Base-by-base conservation (phyloP, 2,329 filamentous ascomycete species). In the Lachnellula subtilissima region DNA sequence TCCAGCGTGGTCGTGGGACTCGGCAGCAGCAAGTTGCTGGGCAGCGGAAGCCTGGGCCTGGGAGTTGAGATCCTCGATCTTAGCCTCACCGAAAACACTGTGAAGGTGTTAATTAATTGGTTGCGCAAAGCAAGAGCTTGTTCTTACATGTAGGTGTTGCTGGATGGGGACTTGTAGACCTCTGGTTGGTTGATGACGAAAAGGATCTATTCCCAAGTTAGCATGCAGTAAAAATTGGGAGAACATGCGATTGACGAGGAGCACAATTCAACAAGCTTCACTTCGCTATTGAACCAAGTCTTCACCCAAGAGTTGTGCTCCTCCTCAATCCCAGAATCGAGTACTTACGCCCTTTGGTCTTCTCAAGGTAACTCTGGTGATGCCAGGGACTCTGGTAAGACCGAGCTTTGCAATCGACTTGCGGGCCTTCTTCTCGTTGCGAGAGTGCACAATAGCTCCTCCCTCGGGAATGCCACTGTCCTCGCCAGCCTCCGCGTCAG, bases 361-460 rank as follows among this genome's bases (percentile, higher is more conserved):
- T 78, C 94, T 89, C 73, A 99, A 86, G 66, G 95, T 99, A 71
- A 99, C 95, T 73, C 94, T 88, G 71, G 94, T 99, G 78, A 99
- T 99, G 74, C 94, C 95, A 72, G 89, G 88, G 67, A 99, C 88
- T 73, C 93, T 91, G 83, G 91, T 94, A 74, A 99, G 82, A 74
- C 96, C 92, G 73, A 97, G 86, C 87, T 99, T 99, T 77, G 91
- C 89, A 75, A 99, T 96, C 72, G 92, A 91, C 86, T 99, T 99
- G 80, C 94, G 88, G 70, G 94, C 95, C 87, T 99, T 99, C 89
- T 99, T 99, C 88, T 99, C 94, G 81, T 97, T 97, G 77, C 94
- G 91, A 74, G 91, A 96, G 85, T 97, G 93, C 72, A 99, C 87
- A 70, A 94, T 85, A 72, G 93, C 88, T 64, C 88, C 85, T 73